Conservation (phyloP, 495 filamentous ascomycete genomes). For the Bombardia bombarda region DNA sequence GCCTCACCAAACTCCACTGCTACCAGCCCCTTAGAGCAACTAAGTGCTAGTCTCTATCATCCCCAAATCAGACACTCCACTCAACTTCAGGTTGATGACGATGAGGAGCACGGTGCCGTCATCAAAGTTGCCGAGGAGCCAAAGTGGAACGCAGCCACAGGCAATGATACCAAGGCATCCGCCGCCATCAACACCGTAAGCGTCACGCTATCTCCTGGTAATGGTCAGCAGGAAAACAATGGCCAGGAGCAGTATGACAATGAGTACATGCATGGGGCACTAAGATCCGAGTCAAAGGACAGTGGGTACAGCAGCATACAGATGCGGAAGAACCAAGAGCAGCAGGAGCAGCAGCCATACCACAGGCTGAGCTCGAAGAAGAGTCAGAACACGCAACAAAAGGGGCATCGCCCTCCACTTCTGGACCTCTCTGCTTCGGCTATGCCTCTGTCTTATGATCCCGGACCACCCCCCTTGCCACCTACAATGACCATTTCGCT, state of each 20-base stretch:
- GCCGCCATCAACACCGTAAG: neutral
- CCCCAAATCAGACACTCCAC: no score
- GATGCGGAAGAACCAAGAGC: neutral
- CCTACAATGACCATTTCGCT: no score
- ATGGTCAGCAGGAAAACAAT: neutral
- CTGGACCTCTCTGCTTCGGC: neutral
- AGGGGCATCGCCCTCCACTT: neutral
- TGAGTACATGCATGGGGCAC: neutral
- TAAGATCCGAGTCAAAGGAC: neutral
- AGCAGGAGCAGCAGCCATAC: neutral
- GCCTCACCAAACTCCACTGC: no score
- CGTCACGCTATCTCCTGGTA: no score
- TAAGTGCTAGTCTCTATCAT: no score
- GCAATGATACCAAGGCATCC: neutral
- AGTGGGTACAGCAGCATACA: neutral
- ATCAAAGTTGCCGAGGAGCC: neutral
- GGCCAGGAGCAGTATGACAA: neutral
- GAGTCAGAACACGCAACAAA: neutral
- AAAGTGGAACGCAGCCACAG: neutral
- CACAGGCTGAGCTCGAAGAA: neutral
- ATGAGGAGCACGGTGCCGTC: constrained; percentile 6
- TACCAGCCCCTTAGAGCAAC: no score
- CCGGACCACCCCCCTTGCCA: no score
- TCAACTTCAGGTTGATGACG: no score
- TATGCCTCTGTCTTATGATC: neutral